These are phyloP conservation scores for Dictyostelium intermedium DNA, from an alignment of 78 protist species.

Conservation along the genomic window DNA sequence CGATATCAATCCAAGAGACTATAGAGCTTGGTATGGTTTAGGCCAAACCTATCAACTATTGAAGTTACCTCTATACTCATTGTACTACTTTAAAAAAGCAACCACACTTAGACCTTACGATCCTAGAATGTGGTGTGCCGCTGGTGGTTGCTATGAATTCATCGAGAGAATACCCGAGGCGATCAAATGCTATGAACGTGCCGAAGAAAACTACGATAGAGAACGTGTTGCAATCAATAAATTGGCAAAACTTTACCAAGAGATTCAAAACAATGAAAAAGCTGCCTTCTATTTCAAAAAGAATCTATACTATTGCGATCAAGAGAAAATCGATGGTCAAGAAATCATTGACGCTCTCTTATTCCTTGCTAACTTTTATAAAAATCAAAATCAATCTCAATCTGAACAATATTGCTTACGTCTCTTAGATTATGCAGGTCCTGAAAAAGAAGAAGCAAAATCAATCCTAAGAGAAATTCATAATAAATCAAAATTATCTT, in stretches of 20 bases:
- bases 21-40: conserved; percentile 98
- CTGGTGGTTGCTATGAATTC: conserved; percentile 84
- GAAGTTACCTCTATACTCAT: conserved; percentile 88
- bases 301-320: conserved; percentile 80
- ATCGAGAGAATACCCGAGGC: conserved; percentile 78
- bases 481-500: not conserved
- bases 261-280: conserved; percentile 37
- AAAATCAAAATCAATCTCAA: conserved; percentile 14
- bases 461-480: conserved; percentile 64
- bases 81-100: conserved; percentile 94
- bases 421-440: conserved; percentile 82
- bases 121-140: conserved; percentile 93
- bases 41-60: conserved; percentile 97
- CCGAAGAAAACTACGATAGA: conserved; percentile 79
- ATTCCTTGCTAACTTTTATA: conserved; percentile 71
- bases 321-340: conserved; percentile 81
- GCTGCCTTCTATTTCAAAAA: conserved; percentile 79
- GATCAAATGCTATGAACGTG: conserved; percentile 90
- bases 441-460: conserved; percentile 82
- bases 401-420: conserved; percentile 79
- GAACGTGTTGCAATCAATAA: conserved; percentile 83
- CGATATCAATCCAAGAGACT: conserved; percentile 91
- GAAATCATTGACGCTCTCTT: conserved; percentile 85
- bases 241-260: conserved; percentile 81
- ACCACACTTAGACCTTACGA: conserved; percentile 86